Conservation (phyloP, 495 filamentous ascomycete genomes). For the Beverwykella pulmonaria region DNA sequence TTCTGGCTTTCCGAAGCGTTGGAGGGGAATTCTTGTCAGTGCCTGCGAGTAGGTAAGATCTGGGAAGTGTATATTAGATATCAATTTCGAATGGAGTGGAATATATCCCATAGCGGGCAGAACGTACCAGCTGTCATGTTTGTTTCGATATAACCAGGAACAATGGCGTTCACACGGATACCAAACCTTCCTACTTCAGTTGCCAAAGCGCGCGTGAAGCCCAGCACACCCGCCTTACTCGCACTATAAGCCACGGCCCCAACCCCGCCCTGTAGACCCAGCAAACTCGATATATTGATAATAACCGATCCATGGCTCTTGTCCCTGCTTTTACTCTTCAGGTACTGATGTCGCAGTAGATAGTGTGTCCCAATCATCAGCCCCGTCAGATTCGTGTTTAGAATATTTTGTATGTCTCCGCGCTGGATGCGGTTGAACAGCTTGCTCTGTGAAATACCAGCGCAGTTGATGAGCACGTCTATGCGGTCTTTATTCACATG, state of each 20-base stretch:
- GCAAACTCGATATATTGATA: slow-evolving; percentile 76
- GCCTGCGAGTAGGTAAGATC: slow-evolving; percentile 2
- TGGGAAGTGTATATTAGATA: slow-evolving; percentile 5
- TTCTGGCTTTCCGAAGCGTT: slow-evolving; percentile 65
- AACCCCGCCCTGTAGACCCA: slow-evolving; percentile 63
- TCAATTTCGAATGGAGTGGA: too few species aligned
- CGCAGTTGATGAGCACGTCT: slow-evolving; percentile 75
- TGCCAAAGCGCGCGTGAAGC: slow-evolving; percentile 70
- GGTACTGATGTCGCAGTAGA: slow-evolving; percentile 49
- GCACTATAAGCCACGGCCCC: slow-evolving; percentile 77
- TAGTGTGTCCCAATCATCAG: slow-evolving; percentile 65
- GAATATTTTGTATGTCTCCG: slow-evolving; percentile 51
- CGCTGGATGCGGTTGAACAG: slow-evolving; percentile 56
- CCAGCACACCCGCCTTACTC: slow-evolving; percentile 76
- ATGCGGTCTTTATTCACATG: slow-evolving; percentile 3
- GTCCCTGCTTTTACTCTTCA: slow-evolving; percentile 30
- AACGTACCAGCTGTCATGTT: slow-evolving; percentile 70
- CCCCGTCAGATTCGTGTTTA: slow-evolving; percentile 72
- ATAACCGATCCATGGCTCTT: slow-evolving; percentile 55
- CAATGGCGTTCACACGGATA: slow-evolving; percentile 75
- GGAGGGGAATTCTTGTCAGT: slow-evolving; percentile 59
- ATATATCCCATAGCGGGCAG: not conserved
- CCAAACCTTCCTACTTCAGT: slow-evolving; percentile 60
- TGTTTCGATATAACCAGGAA: slow-evolving; percentile 83
- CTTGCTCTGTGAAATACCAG: slow-evolving; percentile 65